A percentile compares a stretch with the other conserved stretches of the same genome.
These are phyloP conservation scores for Fusarium sp. DNA, from an alignment of 2,329 filamentous ascomycete species.

Conservation along the genomic window DNA sequence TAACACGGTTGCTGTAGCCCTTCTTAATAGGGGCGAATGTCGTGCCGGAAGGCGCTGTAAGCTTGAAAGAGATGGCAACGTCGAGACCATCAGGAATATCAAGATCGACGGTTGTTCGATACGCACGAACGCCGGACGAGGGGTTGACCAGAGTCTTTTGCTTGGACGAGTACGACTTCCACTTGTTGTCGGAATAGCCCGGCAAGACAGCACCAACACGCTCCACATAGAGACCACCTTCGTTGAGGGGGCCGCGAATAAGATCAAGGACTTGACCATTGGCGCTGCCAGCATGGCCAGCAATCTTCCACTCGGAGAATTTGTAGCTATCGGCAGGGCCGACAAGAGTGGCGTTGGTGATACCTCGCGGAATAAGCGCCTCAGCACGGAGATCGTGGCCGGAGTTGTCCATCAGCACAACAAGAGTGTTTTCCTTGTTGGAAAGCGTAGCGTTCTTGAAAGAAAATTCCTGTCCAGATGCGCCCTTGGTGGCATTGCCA, in stretches of 20 bases:
- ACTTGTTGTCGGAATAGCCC: constrained; percentile 59
- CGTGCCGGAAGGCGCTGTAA: constrained; percentile 55
- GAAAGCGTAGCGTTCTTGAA: constrained; percentile 60
- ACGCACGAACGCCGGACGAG: constrained; percentile 63
- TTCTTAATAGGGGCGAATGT: constrained; percentile 48
- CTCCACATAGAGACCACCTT: constrained; percentile 67
- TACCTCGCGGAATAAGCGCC: constrained; percentile 60
- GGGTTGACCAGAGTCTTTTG: constrained; percentile 53
- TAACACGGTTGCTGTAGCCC: constrained; percentile 50
- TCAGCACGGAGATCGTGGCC: constrained; percentile 64
- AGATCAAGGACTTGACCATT: constrained; percentile 61
- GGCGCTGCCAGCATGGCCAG: constrained; percentile 63
- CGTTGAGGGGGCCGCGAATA: constrained; percentile 63
- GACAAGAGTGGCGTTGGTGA: constrained; percentile 61
- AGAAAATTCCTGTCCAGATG: constrained; percentile 54
- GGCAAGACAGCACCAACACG: constrained; percentile 68
- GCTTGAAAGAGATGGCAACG: constrained; percentile 63
- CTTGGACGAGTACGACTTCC: constrained; percentile 47
- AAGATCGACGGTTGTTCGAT: constrained; percentile 62
- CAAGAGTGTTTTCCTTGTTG: constrained; percentile 56
- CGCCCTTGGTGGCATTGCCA: constrained; percentile 55
- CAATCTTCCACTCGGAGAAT: constrained; percentile 66
- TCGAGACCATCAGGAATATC: constrained; percentile 61
- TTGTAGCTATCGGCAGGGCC: constrained; percentile 45
- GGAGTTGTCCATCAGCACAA: constrained; percentile 68